Base-by-base conservation (phyloP, 345 rosid genomes). In the Gossypium rotundifolium region DNA sequence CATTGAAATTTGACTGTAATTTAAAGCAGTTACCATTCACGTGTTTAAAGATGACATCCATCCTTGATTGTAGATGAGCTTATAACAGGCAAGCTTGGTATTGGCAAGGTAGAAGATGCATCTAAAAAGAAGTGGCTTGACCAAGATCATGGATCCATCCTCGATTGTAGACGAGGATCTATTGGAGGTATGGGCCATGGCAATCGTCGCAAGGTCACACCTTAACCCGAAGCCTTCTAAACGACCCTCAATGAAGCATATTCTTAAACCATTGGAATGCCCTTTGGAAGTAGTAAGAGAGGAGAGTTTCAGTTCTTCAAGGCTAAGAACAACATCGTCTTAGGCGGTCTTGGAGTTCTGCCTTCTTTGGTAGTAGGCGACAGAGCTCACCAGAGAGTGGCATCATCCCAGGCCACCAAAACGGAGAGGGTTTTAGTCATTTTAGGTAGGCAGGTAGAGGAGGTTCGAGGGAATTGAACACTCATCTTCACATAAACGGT, bases 121-220 rank as follows among this genome's bases (percentile, higher is more conserved):
- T 77, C 88, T 40, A 79, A 84, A 55, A 91, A 81, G 61, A 93
- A 85, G 23, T 88, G 88, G 83, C 52, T 87, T 48, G 85, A 87
- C 2, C 86, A 87, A 74, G 82, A 65, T 29, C 38, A 29, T 0
- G 38, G 5, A 29, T 29, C 38, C 38, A 4, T 29, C 38, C 6
- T 29, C 38, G 6, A 29, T 79, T 87, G 40, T 79, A 3, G 97
- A 94, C 3, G 98, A 94, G 77, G 98, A 94, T 81, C 83, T 94
- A 44, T 67, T 88, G 61, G 98, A 94, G 85, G 95, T 92, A 2
- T 94, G 97, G 98, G 97, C 97, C 1, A 88, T 88, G 97, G 91
- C 98, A 33, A 33, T 33, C 7, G 40, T 33, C 40, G 7, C 40
- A 33, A 33, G 40, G 40, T 33, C 40, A 33, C 40, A 5, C 7